These are phyloP conservation scores for Aspergillus leporis DNA, from an alignment of 495 filamentous ascomycete genomes.

Conservation along the genomic window DNA sequence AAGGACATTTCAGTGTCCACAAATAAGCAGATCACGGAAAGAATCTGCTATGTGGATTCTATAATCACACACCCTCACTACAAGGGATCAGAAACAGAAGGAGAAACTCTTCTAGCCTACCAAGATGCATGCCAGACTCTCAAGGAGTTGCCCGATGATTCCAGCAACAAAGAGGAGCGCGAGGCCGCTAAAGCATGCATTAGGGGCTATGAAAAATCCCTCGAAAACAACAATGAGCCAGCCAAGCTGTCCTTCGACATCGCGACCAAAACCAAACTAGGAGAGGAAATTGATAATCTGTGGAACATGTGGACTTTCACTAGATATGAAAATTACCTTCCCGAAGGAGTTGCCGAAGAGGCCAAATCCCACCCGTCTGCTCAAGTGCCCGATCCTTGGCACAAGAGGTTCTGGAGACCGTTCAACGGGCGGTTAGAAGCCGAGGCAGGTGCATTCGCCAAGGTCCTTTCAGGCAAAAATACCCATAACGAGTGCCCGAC, in stretches of 20 bases:
- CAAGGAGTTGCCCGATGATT: neutral
- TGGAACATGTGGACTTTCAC: constrained; percentile 14
- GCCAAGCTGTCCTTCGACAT: constrained; percentile 13
- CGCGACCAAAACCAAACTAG: constrained; percentile 17
- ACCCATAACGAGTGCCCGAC: constrained; percentile 15
- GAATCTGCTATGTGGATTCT: constrained; percentile 10
- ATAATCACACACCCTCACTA: constrained; percentile 6
- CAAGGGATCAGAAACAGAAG: neutral
- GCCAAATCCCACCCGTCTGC: neutral
- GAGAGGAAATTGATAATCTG: constrained; percentile 16
- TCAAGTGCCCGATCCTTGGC: constrained; percentile 9
- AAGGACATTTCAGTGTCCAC: constrained; percentile 5
- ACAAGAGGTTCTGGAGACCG: constrained; percentile 11
- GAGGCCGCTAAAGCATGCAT: neutral
- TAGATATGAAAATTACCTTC: constrained; percentile 13
- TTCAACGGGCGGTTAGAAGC: constrained; percentile 15
- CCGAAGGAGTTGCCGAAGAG: neutral
- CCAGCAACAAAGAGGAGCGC: neutral
- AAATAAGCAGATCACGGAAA: constrained; percentile 13
- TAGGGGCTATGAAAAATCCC: constrained; percentile 1
- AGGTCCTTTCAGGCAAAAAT: constrained; percentile 4
- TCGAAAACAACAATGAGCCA: neutral
- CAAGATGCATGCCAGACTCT: constrained; percentile 10
- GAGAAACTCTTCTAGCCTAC: constrained; percentile 6
- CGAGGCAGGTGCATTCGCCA: constrained; percentile 5